Conservation (phyloP, 2,329 filamentous ascomycete genomes). For the Neopestalotiopsis rosae region DNA sequence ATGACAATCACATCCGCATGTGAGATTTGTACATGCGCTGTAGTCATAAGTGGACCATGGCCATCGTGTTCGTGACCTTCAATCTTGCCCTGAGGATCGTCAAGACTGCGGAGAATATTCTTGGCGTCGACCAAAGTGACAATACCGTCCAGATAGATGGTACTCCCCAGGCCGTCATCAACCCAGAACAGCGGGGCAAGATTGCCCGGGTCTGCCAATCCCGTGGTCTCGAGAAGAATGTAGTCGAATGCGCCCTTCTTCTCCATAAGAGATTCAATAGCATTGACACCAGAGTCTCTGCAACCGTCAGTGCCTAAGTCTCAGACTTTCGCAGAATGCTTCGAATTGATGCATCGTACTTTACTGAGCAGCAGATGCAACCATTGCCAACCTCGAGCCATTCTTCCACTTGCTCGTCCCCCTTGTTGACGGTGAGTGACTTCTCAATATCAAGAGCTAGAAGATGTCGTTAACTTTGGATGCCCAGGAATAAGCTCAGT, state of each 20-base stretch:
- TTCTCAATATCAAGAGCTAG: conserved; percentile 93
- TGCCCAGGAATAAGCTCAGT: not conserved
- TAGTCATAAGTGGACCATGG: conserved; percentile 77
- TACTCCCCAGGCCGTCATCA: conserved; percentile 92
- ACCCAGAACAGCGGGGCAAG: conserved; percentile 97
- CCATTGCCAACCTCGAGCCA: conserved; percentile 97
- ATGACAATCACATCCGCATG: conserved; percentile 95
- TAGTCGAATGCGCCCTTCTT: conserved; percentile 95
- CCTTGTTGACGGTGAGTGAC: conserved; percentile 87
- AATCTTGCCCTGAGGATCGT: conserved; percentile 68
- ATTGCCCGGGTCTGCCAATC: conserved; percentile 93
- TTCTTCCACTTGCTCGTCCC: conserved; percentile 82
- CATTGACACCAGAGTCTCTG: conserved; percentile 89
- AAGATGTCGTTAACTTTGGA: not conserved
- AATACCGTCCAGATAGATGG: conserved; percentile 95
- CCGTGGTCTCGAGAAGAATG: conserved; percentile 95
- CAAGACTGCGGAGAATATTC: conserved; percentile 83
- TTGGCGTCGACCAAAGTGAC: conserved; percentile 95
- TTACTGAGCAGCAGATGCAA: conserved; percentile 97
- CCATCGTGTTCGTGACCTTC: conserved; percentile 56
- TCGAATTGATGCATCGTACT: conserved; percentile 53
- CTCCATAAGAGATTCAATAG: conserved; percentile 95
- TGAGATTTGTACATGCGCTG: conserved; percentile 93
- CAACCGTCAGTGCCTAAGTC: conserved; percentile 28
- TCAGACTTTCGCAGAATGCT: not conserved